Percentiles rank a stretch among this genome's conserved stretches.
Evolutionary conservation across 2,329 filamentous ascomycete species (phyloP).

Genomic region (Emergomyces pasteurianus): DNA sequence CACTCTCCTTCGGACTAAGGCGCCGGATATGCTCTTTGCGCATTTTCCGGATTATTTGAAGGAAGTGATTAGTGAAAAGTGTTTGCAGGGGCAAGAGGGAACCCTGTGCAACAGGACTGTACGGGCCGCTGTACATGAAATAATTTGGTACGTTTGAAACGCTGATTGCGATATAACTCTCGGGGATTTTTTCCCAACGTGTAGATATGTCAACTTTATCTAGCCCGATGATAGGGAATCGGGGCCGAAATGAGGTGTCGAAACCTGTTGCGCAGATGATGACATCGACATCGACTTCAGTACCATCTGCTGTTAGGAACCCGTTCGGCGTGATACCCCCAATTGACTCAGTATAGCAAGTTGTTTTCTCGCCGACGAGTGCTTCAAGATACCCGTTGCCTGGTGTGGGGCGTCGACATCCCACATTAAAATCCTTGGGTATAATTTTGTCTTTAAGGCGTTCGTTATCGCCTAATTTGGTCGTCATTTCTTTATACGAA

Average conservation of each 20-base stretch:
- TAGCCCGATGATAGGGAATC: constrained; percentile 5
- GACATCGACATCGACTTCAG: constrained; percentile 14
- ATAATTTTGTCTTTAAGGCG: constrained; percentile 11
- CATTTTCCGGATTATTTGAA: constrained; percentile 11
- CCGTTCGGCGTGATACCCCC: constrained; percentile 5
- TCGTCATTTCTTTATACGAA: constrained; percentile 9
- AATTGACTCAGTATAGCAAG: constrained; percentile 8
- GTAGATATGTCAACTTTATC: constrained; percentile 7
- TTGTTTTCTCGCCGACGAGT: constrained; percentile 12
- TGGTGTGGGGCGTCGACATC: constrained; percentile 28
- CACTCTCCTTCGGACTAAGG: constrained; percentile 8
- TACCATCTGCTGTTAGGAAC: constrained; percentile 12
- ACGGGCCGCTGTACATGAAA: constrained; percentile 12
- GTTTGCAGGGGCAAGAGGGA: constrained; percentile 8
- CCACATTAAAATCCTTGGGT: constrained; percentile 20
- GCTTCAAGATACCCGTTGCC: constrained; percentile 27
- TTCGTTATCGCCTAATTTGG: constrained; percentile 7
- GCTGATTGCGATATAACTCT: constrained; percentile 8
- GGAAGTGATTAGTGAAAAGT: constrained; percentile 8
- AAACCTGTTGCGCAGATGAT: constrained; percentile 30
- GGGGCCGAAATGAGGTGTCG: constrained; percentile 14
- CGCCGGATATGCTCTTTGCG: constrained; percentile 10
- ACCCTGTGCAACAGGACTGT: constrained; percentile 10
- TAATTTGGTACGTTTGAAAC: constrained; percentile 11
- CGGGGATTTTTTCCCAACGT: constrained; percentile 7